Evolutionary conservation across 208 protist genomes (phyloP), one percentile per base, ranked within the genome.

Genomic region (Angomonas deanei): DNA sequence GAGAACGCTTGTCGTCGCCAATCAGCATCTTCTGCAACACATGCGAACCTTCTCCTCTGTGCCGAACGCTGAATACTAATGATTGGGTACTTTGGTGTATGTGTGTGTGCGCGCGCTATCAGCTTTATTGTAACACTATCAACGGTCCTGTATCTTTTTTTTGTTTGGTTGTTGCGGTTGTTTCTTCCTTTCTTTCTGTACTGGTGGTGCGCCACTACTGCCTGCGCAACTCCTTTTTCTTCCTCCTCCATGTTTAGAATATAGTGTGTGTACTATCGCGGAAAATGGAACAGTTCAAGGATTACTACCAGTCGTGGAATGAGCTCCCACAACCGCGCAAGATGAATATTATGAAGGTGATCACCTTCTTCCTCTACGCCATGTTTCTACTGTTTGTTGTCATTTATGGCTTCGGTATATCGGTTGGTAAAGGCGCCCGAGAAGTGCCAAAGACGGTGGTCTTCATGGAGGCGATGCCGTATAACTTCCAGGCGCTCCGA

Each of bases 11-110:
- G 72, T 87, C 33, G 78, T 91, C 13, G 84, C 80, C 8, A 91
- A 94, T 63, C 84, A 94, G 38, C 66, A 78, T 32, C 67, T 94
- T 48, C 64, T 94, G 24, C 82, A 87, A 49, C 80, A 94, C 72
- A 88, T 94, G 80, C 76, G 84, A 17, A 84, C 74, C 4, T 88
- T 88, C 30, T 79, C 88, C 11, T 72, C 66, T 19, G 72, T 80
- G 0, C 10, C 58, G 57, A 32, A 24, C 13, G 23, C 42, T 5
- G 42, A 50, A n/a, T 50, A 50, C 4, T 50, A 10, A 10, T 3
- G 17, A 3, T 50, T 8, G 13, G 13, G 42, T 26, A 50, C 19
- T n/a, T n/a, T n/a, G n/a, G n/a, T n/a, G n/a, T n/a, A n/a, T n/a
- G n/a, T n/a, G n/a, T n/a, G n/a, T n/a, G n/a, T n/a, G n/a, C n/a